These are phyloP conservation scores for Hypomyces rosellus DNA, from an alignment of 2,329 filamentous ascomycete genomes.

Conservation along the genomic window DNA sequence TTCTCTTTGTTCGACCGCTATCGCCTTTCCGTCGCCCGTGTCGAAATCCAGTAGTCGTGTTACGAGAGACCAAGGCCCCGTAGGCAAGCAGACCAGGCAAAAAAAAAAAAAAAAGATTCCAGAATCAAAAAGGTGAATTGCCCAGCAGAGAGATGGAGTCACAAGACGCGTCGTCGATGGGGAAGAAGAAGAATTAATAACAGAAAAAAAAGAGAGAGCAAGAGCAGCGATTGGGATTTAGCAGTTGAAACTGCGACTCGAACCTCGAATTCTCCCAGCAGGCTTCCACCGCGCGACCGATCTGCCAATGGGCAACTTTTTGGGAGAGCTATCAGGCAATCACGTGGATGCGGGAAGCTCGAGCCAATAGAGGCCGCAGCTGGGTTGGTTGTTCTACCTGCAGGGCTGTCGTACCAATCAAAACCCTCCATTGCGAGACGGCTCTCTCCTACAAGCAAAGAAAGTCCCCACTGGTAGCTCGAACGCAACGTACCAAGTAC, in stretches of 20 bases:
- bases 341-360: constrained; percentile 19
- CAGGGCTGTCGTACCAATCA: constrained; percentile 21
- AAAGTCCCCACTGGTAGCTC: constrained; percentile 6
- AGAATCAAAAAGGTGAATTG: background rate
- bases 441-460: too few relatives aligned
- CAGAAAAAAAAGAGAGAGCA: background rate
- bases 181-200: background rate
- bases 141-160: background rate
- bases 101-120: background rate
- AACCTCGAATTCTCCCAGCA: too few relatives aligned
- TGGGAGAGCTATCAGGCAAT: constrained; percentile 13
- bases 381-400: constrained; percentile 9
- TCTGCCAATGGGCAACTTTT: constrained; percentile 16
- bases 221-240: background rate
- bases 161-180: background rate
- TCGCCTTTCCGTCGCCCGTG: background rate
- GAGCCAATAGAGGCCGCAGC: background rate
- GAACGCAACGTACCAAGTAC: background rate
- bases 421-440: constrained; percentile 4
- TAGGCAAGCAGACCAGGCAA: background rate
- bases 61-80: background rate
- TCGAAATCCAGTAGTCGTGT: background rate
- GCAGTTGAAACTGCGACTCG: background rate
- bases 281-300: background rate
- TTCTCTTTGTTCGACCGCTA: background rate